Evolutionary conservation across 2,329 filamentous ascomycete species (phyloP).

Genomic region (Dothistroma pini): DNA sequence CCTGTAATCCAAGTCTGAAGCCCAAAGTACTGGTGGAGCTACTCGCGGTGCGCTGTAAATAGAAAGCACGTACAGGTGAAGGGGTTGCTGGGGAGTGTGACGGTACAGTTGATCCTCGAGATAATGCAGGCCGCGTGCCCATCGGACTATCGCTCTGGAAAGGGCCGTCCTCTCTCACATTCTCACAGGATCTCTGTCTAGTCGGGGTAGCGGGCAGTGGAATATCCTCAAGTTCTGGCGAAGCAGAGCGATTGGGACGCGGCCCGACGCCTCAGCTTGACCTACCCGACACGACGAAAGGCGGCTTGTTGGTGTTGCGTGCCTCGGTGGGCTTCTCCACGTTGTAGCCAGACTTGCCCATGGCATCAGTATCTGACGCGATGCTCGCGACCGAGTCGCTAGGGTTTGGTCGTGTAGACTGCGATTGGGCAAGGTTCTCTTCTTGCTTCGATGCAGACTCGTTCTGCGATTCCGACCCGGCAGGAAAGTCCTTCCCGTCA

Average conservation of each 20-base stretch:
- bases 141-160: constrained; percentile 1
- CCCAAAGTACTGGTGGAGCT: constrained; percentile 11
- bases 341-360: constrained; percentile 27
- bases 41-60: constrained; percentile 10
- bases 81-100: constrained; percentile 1
- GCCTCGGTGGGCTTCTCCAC: constrained; percentile 10
- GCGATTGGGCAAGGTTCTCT: constrained; percentile 20
- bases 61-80: constrained; percentile 9
- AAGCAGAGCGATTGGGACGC: constrained; percentile 7
- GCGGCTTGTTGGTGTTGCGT: not conserved
- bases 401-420: constrained; percentile 19
- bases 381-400: constrained; percentile 5
- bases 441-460: constrained; percentile 25
- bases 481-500: not conserved
- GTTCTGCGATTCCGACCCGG: constrained; percentile 4
- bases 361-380: constrained; percentile 28
- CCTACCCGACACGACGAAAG: not conserved
- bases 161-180: constrained; percentile 2
- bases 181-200: constrained; percentile 2
- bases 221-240: constrained; percentile 1
- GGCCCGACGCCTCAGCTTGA: constrained; percentile 6
- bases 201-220: constrained; percentile 3
- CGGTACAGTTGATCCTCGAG: not conserved
- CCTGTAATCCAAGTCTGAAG: constrained; percentile 3
- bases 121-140: constrained; percentile 1